phyloP scores from a whole-genome alignment of 257 asterid species.

The Fraxinus excelsior region DNA sequence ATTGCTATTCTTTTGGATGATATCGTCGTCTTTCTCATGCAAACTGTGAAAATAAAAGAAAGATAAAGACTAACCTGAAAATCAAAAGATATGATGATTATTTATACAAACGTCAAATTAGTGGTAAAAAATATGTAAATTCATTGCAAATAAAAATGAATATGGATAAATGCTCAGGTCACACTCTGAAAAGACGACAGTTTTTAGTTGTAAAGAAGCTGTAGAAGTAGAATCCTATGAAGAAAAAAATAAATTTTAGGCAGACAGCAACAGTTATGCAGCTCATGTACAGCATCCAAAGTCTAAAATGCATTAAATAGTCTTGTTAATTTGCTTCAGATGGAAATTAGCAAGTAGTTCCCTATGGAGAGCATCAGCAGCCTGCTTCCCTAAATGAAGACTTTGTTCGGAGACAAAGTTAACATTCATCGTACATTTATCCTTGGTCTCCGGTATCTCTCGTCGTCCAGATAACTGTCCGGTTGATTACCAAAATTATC shows the following conservation, averaged over 20 bases:
- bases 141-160: background rate
- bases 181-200: background rate
- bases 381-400: background rate
- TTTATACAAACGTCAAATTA: background rate
- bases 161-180: background rate
- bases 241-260: background rate
- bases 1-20: too few species aligned
- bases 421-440: constrained; percentile 59
- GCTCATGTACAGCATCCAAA: background rate
- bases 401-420: background rate
- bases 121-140: background rate
- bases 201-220: background rate
- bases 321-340: background rate
- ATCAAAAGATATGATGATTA: background rate
- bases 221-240: background rate
- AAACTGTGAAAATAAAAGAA: background rate
- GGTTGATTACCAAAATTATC: constrained; percentile 32
- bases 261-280: background rate
- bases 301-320: background rate
- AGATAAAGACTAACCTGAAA: background rate
- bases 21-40: background rate
- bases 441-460: constrained; percentile 59
- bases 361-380: background rate
- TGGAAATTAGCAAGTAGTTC: background rate
- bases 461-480: constrained; percentile 53